These are phyloP conservation scores for Aspergillus sojae DNA, from an alignment of 2,329 filamentous ascomycete genomes.

Conservation along the genomic window DNA sequence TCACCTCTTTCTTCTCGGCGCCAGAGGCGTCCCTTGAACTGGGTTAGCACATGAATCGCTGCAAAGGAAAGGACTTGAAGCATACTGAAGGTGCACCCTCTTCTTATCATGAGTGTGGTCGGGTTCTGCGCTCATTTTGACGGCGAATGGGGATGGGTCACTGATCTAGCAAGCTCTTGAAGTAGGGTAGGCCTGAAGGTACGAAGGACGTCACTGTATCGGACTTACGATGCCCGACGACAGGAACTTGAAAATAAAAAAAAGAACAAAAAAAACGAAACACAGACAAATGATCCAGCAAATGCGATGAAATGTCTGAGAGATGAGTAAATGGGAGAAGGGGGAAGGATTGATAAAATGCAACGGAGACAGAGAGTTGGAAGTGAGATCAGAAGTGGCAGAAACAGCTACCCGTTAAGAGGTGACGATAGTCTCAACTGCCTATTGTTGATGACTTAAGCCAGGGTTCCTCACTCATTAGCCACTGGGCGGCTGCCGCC, in stretches of 20 bases:
- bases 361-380: slow-evolving; percentile 17
- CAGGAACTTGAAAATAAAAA: slow-evolving; percentile 15
- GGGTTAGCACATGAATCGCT: slow-evolving; percentile 43
- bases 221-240: slow-evolving; percentile 21
- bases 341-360: slow-evolving; percentile 16
- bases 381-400: slow-evolving; percentile 33
- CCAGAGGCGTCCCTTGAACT: slow-evolving; percentile 78
- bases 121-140: slow-evolving; percentile 72
- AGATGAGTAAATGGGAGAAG: slow-evolving; percentile 11
- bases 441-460: slow-evolving; percentile 35
- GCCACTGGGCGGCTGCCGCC: slow-evolving; percentile 25
- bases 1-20: slow-evolving; percentile 80
- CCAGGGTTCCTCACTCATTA: slow-evolving; percentile 10
- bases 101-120: slow-evolving; percentile 68
- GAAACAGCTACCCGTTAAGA: slow-evolving; percentile 37
- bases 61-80: slow-evolving; percentile 23
- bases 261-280: slow-evolving; percentile 10
- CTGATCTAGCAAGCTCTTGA: slow-evolving; percentile 30
- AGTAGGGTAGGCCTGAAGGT: slow-evolving; percentile 26
- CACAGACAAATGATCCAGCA: slow-evolving; percentile 15
- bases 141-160: slow-evolving; percentile 18
- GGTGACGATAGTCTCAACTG: slow-evolving; percentile 39
- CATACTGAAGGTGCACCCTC: slow-evolving; percentile 82
- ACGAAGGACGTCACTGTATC: slow-evolving; percentile 21
- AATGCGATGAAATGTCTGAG: slow-evolving; percentile 18